Conservation (phyloP, 257 asterid species). For the Solanum clarkiae region DNA sequence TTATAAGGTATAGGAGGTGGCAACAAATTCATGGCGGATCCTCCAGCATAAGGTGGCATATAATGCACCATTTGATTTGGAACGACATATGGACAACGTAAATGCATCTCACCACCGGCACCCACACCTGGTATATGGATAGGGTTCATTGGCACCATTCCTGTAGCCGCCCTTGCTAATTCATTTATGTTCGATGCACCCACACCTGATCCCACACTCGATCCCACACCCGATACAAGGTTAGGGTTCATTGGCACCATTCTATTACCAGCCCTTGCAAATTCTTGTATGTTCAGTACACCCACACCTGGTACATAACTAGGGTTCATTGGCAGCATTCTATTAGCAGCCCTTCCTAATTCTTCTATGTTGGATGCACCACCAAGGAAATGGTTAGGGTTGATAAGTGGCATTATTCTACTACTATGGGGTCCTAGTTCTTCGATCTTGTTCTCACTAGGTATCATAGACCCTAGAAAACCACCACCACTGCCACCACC, state of each 20-base stretch:
- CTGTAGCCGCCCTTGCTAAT: background rate
- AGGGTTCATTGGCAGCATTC: background rate
- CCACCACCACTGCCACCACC: background rate
- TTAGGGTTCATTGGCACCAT: background rate
- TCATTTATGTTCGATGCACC: background rate
- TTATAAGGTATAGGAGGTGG: background rate
- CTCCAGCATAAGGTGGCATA: background rate
- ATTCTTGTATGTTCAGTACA: background rate
- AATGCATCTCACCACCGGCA: background rate
- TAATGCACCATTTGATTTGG: background rate
- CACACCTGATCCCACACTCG: background rate
- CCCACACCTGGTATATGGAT: background rate
- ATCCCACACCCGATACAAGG: background rate
- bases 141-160: background rate
- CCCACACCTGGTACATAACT: background rate
- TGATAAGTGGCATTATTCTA: background rate
- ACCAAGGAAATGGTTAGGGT: background rate
- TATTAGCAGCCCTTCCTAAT: background rate
- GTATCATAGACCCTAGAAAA: background rate
- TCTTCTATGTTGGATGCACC: background rate
- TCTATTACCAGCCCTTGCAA: background rate
- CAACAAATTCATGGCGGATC: background rate
- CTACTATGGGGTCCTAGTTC: background rate
- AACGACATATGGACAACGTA: background rate
- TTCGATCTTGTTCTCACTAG: background rate